These are phyloP conservation scores for Boeremia exigua DNA, from an alignment of 2,329 filamentous ascomycete species.

Conservation along the genomic window DNA sequence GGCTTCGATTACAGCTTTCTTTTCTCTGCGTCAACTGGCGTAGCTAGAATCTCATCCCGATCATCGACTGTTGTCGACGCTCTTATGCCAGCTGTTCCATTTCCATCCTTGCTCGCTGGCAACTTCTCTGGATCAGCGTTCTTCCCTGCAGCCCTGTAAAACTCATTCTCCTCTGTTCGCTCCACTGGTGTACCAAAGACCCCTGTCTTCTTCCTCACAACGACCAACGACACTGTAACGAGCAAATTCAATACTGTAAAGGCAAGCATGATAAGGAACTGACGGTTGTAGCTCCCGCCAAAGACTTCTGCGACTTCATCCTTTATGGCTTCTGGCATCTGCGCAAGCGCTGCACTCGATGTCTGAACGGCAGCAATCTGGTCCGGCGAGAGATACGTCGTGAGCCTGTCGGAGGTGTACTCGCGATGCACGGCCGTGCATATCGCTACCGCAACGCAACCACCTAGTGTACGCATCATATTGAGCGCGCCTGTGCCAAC, in stretches of 20 bases:
- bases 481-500: constrained; percentile 40
- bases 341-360: constrained; percentile 21
- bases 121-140: constrained; percentile 4
- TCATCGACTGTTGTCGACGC: neutral
- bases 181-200: constrained; percentile 30
- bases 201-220: constrained; percentile 31
- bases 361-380: constrained; percentile 31
- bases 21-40: neutral
- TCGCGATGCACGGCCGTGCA: constrained; percentile 39
- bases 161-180: constrained; percentile 35
- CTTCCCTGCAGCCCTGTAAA: constrained; percentile 18
- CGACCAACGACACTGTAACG: constrained; percentile 23
- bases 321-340: constrained; percentile 24
- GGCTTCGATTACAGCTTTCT: neutral
- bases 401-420: constrained; percentile 20
- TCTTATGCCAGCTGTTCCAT: neutral
- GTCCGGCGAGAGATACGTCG: constrained; percentile 26
- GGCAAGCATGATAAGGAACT: constrained; percentile 39
- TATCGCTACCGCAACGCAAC: constrained; percentile 40
- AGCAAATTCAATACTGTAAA: constrained; percentile 36
- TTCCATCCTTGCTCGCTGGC: neutral
- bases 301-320: constrained; percentile 32
- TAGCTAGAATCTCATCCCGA: neutral
- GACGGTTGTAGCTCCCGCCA: constrained; percentile 40
- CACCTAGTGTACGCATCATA: constrained; percentile 42